phyloP scores from a whole-genome alignment of 2,329 filamentous ascomycete genomes.

The Xylariaceae sp. region DNA sequence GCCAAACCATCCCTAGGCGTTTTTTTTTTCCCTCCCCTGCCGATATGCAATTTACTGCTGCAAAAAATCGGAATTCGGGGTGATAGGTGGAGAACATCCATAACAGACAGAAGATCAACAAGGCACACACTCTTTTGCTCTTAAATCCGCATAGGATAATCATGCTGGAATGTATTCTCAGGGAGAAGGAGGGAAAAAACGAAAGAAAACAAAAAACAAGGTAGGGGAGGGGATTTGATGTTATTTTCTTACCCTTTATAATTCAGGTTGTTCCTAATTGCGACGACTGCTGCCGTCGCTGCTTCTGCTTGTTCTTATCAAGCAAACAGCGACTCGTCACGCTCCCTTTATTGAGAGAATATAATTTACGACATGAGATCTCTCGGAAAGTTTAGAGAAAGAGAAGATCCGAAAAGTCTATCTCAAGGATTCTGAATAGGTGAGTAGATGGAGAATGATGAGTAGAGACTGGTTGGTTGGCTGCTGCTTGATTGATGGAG shows the following conservation, averaged over 20 bases:
- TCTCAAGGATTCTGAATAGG: slow-evolving; percentile 17
- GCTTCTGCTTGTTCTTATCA: slow-evolving; percentile 27
- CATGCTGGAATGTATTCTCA: slow-evolving; percentile 23
- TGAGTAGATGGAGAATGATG: background rate
- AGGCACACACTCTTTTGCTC: slow-evolving; percentile 23
- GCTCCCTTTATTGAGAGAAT: slow-evolving; percentile 37
- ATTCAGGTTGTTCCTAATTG: slow-evolving; percentile 22
- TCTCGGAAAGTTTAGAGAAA: slow-evolving; percentile 7
- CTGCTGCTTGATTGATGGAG: slow-evolving; percentile 14
- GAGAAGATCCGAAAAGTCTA: slow-evolving; percentile 19
- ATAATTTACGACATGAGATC: slow-evolving; percentile 35
- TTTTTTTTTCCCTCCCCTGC: slow-evolving; percentile 9
- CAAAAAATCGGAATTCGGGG: slow-evolving; percentile 26
- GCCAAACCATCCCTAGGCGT: slow-evolving; percentile 13
- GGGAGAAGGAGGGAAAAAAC: slow-evolving; percentile 4
- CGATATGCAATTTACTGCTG: slow-evolving; percentile 27
- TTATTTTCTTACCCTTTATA: slow-evolving; percentile 39
- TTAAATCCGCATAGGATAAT: slow-evolving; percentile 26
- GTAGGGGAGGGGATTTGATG: slow-evolving; percentile 25
- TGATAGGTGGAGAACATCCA: slow-evolving; percentile 28
- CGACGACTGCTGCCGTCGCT: slow-evolving; percentile 27
- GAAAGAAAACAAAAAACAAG: slow-evolving; percentile 8
- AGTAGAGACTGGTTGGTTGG: slow-evolving; percentile 7
- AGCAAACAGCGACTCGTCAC: slow-evolving; percentile 32
- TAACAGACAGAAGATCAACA: slow-evolving; percentile 31